Conservation (phyloP, 1,284 basidiomycete genomes). For the Sanguinoderma infundibulare region DNA sequence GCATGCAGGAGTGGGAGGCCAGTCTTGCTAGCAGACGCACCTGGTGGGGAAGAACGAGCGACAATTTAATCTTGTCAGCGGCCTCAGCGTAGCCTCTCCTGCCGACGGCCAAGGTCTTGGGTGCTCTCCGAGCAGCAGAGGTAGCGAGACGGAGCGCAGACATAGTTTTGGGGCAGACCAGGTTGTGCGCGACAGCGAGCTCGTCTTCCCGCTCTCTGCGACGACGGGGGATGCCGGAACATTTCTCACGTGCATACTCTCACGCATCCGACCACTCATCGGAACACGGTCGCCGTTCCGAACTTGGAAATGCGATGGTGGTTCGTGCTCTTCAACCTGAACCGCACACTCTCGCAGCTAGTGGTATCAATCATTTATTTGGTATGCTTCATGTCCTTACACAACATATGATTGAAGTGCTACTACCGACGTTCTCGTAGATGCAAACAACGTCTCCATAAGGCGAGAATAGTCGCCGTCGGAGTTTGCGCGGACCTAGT, state of each 20-base stretch:
- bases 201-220: conserved; percentile 24
- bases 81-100: conserved; percentile 89
- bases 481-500: no score
- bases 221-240: conserved; percentile 24
- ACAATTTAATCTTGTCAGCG: conserved; percentile 86
- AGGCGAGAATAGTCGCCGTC: no score
- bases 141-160: conserved; percentile 75
- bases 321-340: no score
- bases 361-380: no score
- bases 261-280: not conserved
- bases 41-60: conserved; percentile 92
- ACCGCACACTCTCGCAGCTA: no score
- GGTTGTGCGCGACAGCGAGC: conserved; percentile 28
- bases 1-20: not conserved
- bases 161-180: conserved; percentile 48
- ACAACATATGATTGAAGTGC: no score
- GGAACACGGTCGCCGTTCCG: no score
- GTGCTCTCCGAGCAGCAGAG: conserved; percentile 63
- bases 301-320: no score
- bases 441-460: no score
- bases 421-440: no score
- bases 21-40: conserved; percentile 51
- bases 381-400: no score
- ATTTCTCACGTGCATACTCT: conserved; percentile 6
- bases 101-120: conserved; percentile 53